Evolutionary conservation across 73 alveolate species (phyloP).

Genomic region (Tetrahymena malaccensis): DNA sequence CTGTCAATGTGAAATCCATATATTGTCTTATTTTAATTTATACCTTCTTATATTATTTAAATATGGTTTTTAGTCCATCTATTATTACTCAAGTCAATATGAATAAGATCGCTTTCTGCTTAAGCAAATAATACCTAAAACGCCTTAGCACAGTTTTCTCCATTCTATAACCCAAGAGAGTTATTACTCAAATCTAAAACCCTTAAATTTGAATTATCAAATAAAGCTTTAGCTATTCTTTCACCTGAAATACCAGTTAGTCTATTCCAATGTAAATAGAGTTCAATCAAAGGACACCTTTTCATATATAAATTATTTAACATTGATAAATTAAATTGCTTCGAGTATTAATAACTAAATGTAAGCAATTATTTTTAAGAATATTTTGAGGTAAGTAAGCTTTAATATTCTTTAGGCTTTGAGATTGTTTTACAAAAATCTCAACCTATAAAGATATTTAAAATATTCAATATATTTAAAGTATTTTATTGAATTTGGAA

Average conservation of each 20-base stretch:
- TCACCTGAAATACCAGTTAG: background rate
- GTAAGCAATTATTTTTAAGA: too few relatives aligned
- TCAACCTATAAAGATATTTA: too few relatives aligned
- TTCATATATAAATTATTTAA: too few relatives aligned
- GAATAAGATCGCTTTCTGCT: background rate
- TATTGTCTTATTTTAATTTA: background rate
- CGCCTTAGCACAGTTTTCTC: background rate
- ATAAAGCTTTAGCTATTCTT: background rate
- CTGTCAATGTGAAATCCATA: background rate
- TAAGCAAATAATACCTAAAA: background rate
- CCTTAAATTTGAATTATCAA: background rate
- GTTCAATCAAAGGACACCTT: background rate
- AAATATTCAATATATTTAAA: too few relatives aligned
- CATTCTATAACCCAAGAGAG: background rate
- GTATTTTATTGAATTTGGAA: too few relatives aligned
- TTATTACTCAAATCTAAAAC: background rate
- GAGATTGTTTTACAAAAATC: too few relatives aligned
- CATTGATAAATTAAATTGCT: too few relatives aligned
- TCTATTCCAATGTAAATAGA: background rate
- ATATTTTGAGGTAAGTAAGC: background rate
- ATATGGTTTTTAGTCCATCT: background rate
- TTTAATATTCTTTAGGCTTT: too few relatives aligned
- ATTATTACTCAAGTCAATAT: background rate
- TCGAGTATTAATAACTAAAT: too few relatives aligned
- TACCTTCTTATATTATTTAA: background rate